Evolutionary conservation across 495 filamentous ascomycete genomes (phyloP), one percentile per base, ranked within the genome.

Genomic region (Bryoglossum gracile): DNA sequence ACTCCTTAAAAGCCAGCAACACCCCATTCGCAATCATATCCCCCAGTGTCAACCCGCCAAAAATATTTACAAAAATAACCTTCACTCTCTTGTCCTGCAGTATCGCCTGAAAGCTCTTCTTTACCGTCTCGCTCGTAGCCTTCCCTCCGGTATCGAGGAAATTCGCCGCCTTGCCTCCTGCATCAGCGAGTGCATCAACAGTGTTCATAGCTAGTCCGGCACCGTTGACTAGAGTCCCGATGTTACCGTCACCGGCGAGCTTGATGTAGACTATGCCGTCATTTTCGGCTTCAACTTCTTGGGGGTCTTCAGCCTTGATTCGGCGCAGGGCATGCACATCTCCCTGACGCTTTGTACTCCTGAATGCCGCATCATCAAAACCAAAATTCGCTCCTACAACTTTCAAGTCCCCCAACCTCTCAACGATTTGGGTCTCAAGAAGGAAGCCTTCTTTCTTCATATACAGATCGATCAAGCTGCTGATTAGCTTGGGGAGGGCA

Each of bases 141-240:
- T 94, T 94, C 43, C 88, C 89, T 23, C 89, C 89, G 0, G 88
- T 94, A 61, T 94, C 89, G 22, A 94, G 72, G 68, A 95, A 94
- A 50, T 94, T 94, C 23, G 87, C 75, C 22, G 78, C 80, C 35
- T 73, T 66, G 38, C 81, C 82, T 32, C 80, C 81, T 50, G 77
- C 78, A 32, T 76, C 65, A 3, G 74, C 71, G 5, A 94, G 76
- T 2, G 84, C 83, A 58, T 94, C 89, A 48, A 87, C 78, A 0
- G 89, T 94, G 65, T 94, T 94, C 87, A 95, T 94, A 8, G 88
- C 88, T 17, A 94, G 79, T 3, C 89, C 89, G 19, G 89, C 89
- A 35, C 89, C 89, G 58, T 94, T 94, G 48, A 61, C 58, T 17
- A 61, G 25, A 34, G 58, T 61, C 0, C 58, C 58, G 16, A 61